phyloP scores from a whole-genome alignment of 768 basidiomycete species.

The Leccinum sublutescens region DNA sequence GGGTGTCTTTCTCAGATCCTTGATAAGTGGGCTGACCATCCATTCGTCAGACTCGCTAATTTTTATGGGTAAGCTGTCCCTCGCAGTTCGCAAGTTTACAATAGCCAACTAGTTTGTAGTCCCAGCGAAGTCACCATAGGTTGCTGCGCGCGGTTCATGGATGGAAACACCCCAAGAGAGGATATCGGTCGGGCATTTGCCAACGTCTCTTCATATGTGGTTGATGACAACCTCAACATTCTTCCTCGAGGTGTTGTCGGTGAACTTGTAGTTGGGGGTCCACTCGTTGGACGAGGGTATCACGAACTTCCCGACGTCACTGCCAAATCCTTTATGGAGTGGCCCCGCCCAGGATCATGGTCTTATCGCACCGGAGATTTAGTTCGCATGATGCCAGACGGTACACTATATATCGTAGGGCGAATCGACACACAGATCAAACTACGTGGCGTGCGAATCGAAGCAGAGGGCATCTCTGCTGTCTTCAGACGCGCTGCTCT shows the following conservation, averaged over 20 bases:
- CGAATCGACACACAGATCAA: constrained; percentile 54
- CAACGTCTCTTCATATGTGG: constrained; percentile 38
- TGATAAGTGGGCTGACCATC: constrained; percentile 48
- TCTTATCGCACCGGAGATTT: constrained; percentile 52
- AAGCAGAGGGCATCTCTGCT: constrained; percentile 50
- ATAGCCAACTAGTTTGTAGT: constrained; percentile 14
- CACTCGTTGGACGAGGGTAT: constrained; percentile 50
- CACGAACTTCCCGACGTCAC: constrained; percentile 45
- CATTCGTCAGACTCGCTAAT: constrained; percentile 44
- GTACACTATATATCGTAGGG: constrained; percentile 47
- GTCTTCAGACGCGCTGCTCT: constrained; percentile 31
- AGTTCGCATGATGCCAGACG: constrained; percentile 49
- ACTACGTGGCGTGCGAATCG: constrained; percentile 52
- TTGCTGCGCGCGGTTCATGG: constrained; percentile 46
- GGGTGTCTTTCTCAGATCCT: constrained; percentile 28
- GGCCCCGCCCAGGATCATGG: constrained; percentile 40
- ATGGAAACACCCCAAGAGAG: constrained; percentile 37
- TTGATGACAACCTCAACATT: constrained; percentile 41
- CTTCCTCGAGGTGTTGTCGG: constrained; percentile 44
- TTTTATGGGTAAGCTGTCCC: constrained; percentile 41
- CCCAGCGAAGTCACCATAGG: constrained; percentile 55
- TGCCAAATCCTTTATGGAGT: constrained; percentile 44
- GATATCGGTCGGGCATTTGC: constrained; percentile 46
- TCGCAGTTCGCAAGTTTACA: background rate
- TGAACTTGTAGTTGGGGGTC: constrained; percentile 50